Conservation (phyloP, 1,284 basidiomycete species). For the Boletus nobilissimus region DNA sequence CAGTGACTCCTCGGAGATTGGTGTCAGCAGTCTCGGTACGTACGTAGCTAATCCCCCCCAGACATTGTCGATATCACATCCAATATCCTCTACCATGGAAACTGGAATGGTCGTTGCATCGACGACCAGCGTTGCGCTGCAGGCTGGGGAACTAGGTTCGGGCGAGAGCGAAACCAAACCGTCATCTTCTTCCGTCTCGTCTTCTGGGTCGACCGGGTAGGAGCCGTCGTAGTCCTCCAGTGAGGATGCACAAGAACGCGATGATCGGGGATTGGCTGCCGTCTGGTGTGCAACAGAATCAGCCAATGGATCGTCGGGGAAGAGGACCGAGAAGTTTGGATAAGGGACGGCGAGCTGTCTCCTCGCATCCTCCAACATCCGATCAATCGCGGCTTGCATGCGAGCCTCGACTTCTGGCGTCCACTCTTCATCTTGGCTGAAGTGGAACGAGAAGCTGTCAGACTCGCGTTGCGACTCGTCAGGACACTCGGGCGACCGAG, state of each 20-base stretch:
- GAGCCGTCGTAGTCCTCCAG: neutral
- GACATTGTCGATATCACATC: too few species aligned
- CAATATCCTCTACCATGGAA: neutral
- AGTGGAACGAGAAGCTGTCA: slow-evolving; percentile 29
- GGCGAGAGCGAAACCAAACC: neutral
- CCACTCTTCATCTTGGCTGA: slow-evolving; percentile 31
- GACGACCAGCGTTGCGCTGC: neutral
- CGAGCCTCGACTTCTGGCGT: slow-evolving; percentile 28
- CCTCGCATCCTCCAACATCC: slow-evolving; percentile 26
- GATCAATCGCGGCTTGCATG: slow-evolving; percentile 25
- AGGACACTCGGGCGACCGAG: slow-evolving; percentile 8
- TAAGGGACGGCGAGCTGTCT: slow-evolving; percentile 21
- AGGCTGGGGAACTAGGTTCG: too few species aligned
- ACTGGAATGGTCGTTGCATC: neutral
- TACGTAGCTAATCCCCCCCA: neutral
- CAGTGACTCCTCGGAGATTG: neutral
- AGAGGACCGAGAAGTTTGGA: neutral
- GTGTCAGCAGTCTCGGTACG: neutral
- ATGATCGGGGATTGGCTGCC: neutral
- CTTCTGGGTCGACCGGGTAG: slow-evolving; percentile 19
- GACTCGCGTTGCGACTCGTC: slow-evolving; percentile 21
- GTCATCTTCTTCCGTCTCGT: neutral
- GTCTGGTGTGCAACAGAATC: slow-evolving; percentile 13
- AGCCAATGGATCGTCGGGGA: slow-evolving; percentile 22
- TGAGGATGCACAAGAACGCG: neutral